A percentile compares a stretch with the other conserved stretches of the same genome.
Evolutionary conservation across 495 filamentous ascomycete genomes (phyloP).

Genomic region (Geoglossum glabrum): DNA sequence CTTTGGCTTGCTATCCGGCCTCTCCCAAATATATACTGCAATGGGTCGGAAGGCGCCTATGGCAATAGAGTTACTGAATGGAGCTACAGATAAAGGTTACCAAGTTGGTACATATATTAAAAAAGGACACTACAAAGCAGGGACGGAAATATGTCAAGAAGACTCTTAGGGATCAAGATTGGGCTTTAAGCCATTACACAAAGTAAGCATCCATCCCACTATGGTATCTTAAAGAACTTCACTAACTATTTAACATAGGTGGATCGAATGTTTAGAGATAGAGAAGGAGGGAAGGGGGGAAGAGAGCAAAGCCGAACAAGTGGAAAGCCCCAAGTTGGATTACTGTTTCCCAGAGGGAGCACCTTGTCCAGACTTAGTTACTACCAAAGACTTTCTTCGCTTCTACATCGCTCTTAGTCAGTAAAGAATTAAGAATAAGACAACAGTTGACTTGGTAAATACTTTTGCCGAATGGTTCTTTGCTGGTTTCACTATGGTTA

Average conservation of each 20-base stretch:
- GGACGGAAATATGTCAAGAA: too few relatives aligned
- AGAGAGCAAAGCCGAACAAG: background rate
- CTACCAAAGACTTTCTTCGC: slow-evolving; percentile 5
- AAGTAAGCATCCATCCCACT: background rate
- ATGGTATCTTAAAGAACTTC: too few relatives aligned
- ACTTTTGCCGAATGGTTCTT: slow-evolving; percentile 9
- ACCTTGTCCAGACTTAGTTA: slow-evolving; percentile 6
- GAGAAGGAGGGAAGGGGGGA: too few relatives aligned
- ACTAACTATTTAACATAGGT: too few relatives aligned
- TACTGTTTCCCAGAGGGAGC: slow-evolving; percentile 3
- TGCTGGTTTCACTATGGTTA: slow-evolving; percentile 6
- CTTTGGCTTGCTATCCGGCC: too few relatives aligned
- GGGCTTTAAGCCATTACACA: slow-evolving; percentile 1
- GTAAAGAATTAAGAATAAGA: slow-evolving; percentile 4
- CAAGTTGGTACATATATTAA: too few relatives aligned
- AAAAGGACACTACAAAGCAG: too few relatives aligned
- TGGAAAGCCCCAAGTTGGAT: background rate
- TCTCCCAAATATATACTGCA: too few relatives aligned
- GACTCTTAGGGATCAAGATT: slow-evolving; percentile 5
- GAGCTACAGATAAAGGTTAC: too few relatives aligned
- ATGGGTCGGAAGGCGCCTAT: too few relatives aligned
- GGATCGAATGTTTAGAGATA: too few relatives aligned
- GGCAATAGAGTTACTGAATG: too few relatives aligned
- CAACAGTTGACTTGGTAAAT: slow-evolving; percentile 7
- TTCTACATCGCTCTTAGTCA: background rate